Evolutionary conservation across 768 basidiomycete genomes (phyloP).

Genomic region (Agrocybe pediades): DNA sequence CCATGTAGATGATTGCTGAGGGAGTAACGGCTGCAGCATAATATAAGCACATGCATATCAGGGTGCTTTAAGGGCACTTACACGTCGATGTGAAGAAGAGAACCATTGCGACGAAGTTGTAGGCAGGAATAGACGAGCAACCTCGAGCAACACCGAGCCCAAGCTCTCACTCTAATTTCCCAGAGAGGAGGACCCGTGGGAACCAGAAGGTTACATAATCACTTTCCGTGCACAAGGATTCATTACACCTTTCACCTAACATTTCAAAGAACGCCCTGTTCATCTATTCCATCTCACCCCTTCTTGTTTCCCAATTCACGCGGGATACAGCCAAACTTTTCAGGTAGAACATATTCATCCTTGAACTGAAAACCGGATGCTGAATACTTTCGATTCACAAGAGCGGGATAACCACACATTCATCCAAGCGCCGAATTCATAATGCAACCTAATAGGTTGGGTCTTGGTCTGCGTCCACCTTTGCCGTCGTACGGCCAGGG

Average conservation of each 20-base stretch:
- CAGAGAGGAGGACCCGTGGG: slow-evolving; percentile 8
- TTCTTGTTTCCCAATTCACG: neutral
- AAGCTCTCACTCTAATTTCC: too few species aligned
- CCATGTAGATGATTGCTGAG: slow-evolving; percentile 85
- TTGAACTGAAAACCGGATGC: neutral
- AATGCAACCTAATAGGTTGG: slow-evolving; percentile 82
- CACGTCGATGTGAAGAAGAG: slow-evolving; percentile 52
- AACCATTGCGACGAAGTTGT: slow-evolving; percentile 41
- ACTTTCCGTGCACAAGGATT: neutral
- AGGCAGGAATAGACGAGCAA: neutral
- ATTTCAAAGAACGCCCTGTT: neutral
- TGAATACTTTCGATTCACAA: neutral
- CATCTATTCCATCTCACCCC: neutral
- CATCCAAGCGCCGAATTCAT: slow-evolving; percentile 11
- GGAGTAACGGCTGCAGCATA: slow-evolving; percentile 55
- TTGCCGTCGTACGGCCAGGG: slow-evolving; percentile 89
- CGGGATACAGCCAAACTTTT: neutral
- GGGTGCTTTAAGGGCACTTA: slow-evolving; percentile 12
- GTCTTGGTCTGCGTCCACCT: slow-evolving; percentile 87
- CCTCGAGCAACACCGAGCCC: neutral
- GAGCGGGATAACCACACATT: neutral
- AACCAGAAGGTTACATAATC: slow-evolving; percentile 13
- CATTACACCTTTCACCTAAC: neutral
- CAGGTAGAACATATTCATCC: neutral
- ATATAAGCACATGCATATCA: slow-evolving; percentile 8